These are phyloP conservation scores for Cystobasidium pallidum DNA, from an alignment of 1,284 basidiomycete species.

Conservation along the genomic window DNA sequence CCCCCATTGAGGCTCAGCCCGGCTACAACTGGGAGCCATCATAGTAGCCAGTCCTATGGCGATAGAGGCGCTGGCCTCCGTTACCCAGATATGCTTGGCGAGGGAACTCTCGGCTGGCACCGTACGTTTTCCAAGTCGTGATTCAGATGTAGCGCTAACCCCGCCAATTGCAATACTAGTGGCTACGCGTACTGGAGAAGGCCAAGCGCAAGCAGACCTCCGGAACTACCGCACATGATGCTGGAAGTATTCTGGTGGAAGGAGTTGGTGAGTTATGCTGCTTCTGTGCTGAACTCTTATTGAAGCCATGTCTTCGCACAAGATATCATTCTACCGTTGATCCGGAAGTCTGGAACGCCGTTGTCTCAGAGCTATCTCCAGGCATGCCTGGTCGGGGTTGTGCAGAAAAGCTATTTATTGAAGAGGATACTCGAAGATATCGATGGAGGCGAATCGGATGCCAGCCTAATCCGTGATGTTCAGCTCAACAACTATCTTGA, in stretches of 20 bases:
- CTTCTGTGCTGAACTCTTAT: neutral
- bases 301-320: neutral
- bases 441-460: neutral
- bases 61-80: conserved; percentile 23
- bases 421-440: conserved; percentile 1
- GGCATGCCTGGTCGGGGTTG: conserved; percentile 5
- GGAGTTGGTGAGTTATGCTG: conserved; percentile 3
- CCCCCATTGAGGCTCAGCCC: neutral
- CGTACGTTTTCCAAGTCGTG: neutral
- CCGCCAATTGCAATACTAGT: conserved; percentile 3
- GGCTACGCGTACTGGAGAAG: conserved; percentile 18
- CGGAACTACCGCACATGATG: neutral
- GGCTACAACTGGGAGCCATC: neutral
- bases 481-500: conserved; percentile 5
- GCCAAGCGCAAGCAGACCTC: neutral
- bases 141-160: neutral
- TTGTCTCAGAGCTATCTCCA: conserved; percentile 9
- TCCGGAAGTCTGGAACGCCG: neutral
- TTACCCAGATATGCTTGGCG: conserved; percentile 29
- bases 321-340: neutral
- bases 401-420: neutral
- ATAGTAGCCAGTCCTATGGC: conserved; percentile 5
- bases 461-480: neutral
- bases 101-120: neutral
- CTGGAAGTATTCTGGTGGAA: neutral